Evolutionary conservation across 495 filamentous ascomycete genomes (phyloP).

Genomic region (Hypoxylon lenormandii): DNA sequence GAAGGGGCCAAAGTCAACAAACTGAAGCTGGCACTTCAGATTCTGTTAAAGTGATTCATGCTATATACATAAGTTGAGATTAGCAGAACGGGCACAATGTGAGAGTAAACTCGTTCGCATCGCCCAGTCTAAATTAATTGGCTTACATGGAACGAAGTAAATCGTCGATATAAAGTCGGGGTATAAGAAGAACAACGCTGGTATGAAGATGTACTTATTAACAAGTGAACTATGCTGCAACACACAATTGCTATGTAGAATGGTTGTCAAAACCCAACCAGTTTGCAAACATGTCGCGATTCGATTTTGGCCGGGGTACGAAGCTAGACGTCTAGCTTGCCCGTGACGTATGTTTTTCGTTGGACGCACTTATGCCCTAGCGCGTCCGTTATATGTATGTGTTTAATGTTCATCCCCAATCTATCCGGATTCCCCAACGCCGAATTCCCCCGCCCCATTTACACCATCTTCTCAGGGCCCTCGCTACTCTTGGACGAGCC

Average conservation of each 20-base stretch:
- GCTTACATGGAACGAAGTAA: not conserved
- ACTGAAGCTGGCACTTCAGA: no score
- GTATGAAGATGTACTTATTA: slow-evolving; percentile 1
- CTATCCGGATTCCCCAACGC: not conserved
- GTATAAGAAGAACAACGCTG: slow-evolving; percentile 15
- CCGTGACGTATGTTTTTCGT: not conserved
- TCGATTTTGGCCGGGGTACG: no score
- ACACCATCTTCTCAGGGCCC: slow-evolving; percentile 48
- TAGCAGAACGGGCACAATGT: no score
- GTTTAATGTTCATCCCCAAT: not conserved
- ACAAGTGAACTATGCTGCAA: slow-evolving; percentile 7
- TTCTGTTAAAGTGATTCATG: no score
- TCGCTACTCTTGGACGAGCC: slow-evolving; percentile 72
- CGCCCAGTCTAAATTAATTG: no score
- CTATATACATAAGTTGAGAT: no score
- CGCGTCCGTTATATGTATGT: not conserved
- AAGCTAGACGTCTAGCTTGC: no score
- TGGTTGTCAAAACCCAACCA: not conserved
- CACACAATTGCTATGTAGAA: slow-evolving; percentile 19
- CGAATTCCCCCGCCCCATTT: not conserved
- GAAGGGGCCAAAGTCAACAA: no score
- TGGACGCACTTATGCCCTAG: not conserved
- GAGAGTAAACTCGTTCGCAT: no score
- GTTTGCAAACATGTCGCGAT: slow-evolving; percentile 11
- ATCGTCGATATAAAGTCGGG: not conserved